Conservation (phyloP, 2,329 filamentous ascomycete genomes). For the Paecilomyces sp. region DNA sequence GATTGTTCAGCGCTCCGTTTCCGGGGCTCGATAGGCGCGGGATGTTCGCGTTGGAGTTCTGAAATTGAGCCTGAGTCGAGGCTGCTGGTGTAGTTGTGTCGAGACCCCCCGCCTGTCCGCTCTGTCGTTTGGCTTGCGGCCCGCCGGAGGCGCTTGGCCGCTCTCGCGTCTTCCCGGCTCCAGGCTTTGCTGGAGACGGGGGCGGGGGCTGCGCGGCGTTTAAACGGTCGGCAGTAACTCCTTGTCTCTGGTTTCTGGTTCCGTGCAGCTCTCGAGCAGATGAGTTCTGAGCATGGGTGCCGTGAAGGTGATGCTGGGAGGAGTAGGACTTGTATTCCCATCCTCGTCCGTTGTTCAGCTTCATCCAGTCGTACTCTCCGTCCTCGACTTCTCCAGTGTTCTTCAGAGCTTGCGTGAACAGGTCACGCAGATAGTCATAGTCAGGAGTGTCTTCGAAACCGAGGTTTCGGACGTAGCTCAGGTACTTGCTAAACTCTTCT, state of each 20-base stretch:
- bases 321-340: conserved; percentile 75
- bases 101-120: conserved; percentile 38
- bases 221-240: conserved; percentile 78
- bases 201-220: conserved; percentile 87
- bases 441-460: conserved; percentile 98
- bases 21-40: conserved; percentile 54
- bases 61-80: conserved; percentile 92
- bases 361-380: conserved; percentile 99
- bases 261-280: conserved; percentile 80
- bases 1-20: conserved; percentile 54
- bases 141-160: conserved; percentile 73
- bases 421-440: conserved; percentile 93
- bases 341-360: conserved; percentile 85
- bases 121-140: conserved; percentile 68
- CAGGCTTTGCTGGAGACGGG: conserved; percentile 73
- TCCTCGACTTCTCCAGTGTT: conserved; percentile 92
- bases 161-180: conserved; percentile 63
- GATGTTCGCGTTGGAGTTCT: conserved; percentile 87
- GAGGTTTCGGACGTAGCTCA: conserved; percentile 94
- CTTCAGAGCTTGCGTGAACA: conserved; percentile 94
- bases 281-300: conserved; percentile 69
- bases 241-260: conserved; percentile 51
- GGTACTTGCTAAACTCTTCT: conserved; percentile 96
- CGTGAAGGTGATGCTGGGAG: conserved; percentile 68
- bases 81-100: conserved; percentile 79